phyloP scores from a whole-genome alignment of 495 filamentous ascomycete species.

The Neurospora hispaniola region DNA sequence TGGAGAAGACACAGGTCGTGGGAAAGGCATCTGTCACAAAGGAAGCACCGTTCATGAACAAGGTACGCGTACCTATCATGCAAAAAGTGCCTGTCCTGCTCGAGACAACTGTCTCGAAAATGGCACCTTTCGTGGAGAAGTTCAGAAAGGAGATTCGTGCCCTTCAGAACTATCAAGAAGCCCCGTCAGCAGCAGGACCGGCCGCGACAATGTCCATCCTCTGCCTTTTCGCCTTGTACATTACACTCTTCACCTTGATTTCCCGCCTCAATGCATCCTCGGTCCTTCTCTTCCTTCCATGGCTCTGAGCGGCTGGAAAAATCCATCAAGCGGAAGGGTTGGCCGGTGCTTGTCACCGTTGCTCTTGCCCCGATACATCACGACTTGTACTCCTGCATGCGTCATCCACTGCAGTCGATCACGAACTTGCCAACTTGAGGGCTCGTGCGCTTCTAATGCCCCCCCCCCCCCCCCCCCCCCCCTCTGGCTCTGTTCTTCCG shows the following conservation, averaged over 20 bases:
- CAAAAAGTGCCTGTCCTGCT: background rate
- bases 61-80: background rate
- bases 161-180: background rate
- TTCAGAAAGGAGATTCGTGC: background rate
- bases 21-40: background rate
- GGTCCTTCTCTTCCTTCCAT: background rate
- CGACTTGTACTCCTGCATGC: background rate
- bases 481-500: background rate
- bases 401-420: background rate
- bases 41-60: background rate
- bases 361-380: background rate
- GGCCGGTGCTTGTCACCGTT: background rate
- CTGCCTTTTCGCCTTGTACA: background rate
- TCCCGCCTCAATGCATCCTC: background rate
- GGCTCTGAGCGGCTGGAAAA: background rate
- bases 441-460: background rate
- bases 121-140: background rate
- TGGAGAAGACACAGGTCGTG: background rate
- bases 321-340: background rate
- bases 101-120: background rate
- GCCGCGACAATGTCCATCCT: background rate
- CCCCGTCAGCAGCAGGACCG: background rate
- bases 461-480: no score
- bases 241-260: background rate
- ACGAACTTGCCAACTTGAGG: background rate